These are phyloP conservation scores for Graphiopsis chlorocephala DNA, from an alignment of 2,329 filamentous ascomycete species.

Conservation along the genomic window DNA sequence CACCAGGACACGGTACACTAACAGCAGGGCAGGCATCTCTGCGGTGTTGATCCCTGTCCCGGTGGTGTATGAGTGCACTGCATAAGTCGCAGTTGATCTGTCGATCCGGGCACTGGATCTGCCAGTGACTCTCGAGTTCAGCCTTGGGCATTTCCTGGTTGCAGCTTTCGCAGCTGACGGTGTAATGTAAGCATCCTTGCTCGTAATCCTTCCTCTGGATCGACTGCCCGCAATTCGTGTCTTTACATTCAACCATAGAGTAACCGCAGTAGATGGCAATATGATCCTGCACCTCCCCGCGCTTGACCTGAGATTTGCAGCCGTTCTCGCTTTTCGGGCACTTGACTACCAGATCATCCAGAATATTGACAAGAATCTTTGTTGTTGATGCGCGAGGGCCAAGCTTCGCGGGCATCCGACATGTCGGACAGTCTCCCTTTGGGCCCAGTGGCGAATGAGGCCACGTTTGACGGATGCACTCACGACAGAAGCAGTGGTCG, in stretches of 20 bases:
- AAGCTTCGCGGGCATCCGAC: slow-evolving; percentile 47
- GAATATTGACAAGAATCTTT: slow-evolving; percentile 58
- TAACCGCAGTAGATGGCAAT: slow-evolving; percentile 60
- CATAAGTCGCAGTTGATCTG: slow-evolving; percentile 45
- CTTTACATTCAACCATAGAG: slow-evolving; percentile 53
- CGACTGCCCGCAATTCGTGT: slow-evolving; percentile 48
- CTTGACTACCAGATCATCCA: slow-evolving; percentile 59
- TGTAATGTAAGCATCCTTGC: slow-evolving; percentile 54
- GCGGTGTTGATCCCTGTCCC: slow-evolving; percentile 42
- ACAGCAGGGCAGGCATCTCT: slow-evolving; percentile 42
- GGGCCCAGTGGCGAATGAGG: slow-evolving; percentile 34
- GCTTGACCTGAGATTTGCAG: slow-evolving; percentile 53
- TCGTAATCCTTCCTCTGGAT: slow-evolving; percentile 56
- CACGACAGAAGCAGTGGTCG: slow-evolving; percentile 62
- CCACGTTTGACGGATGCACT: slow-evolving; percentile 54
- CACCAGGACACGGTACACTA: slow-evolving; percentile 43
- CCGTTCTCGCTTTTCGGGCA: slow-evolving; percentile 56
- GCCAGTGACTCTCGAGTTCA: slow-evolving; percentile 47
- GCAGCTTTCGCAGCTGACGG: slow-evolving; percentile 53
- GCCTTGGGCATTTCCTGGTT: slow-evolving; percentile 53
- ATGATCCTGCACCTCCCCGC: slow-evolving; percentile 58
- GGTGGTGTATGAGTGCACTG: slow-evolving; percentile 39
- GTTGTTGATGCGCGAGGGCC: slow-evolving; percentile 40
- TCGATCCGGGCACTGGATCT: slow-evolving; percentile 49
- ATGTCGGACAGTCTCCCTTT: slow-evolving; percentile 53